Base-by-base conservation (phyloP, 192 early-diverging fungal genomes). In the Coemansia furcata region DNA sequence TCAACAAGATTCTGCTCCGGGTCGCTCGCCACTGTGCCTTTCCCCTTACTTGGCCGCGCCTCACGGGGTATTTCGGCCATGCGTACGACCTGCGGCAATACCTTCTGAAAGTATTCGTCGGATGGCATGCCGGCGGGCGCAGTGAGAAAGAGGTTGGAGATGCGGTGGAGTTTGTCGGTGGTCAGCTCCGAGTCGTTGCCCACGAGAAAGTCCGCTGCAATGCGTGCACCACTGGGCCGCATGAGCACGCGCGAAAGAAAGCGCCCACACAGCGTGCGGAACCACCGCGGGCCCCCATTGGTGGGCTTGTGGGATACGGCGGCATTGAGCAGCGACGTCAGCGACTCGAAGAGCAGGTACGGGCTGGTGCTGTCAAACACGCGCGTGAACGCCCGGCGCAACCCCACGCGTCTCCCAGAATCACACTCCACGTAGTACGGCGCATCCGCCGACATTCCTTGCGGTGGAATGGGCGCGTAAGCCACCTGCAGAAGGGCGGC, bases 181-280 rank as follows among this genome's bases (percentile, higher is more conserved):
- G 68, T 62, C 5, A 69, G 42, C 8, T 72, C 60, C n/a, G 82
- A 78, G 33, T 77, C 75, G 43, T 83, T 80, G 3, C 86, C 87
- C 6, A 88, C 81, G 35, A 92, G 82, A 69, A 88, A 93, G 59
- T 93, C 87, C 14, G 93, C 63, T 3, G 89, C 83, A 6, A 87
- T 78, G 8, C 74, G 83, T 0, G 89, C 85, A 11, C 93, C 93
- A 35, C 70, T 74, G 0, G 87, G 87, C 19, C 87, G 73, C 60
- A 91, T 72, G 14, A 95, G 52, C 35, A 93, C 85, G 32, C 88
- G 85, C 1, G 91, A 85, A 3, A 94, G 83, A 49, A 89, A 90
- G 43, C 87, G 74, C 0, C 89, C 86, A 61, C 91, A 92, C 36
- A 90, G 67, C 12, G 67, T 83, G 39, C 82, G 68, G 17, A 93